Base-by-base conservation (phyloP, 2,329 filamentous ascomycete species). In the Parafenestella ontariensis region DNA sequence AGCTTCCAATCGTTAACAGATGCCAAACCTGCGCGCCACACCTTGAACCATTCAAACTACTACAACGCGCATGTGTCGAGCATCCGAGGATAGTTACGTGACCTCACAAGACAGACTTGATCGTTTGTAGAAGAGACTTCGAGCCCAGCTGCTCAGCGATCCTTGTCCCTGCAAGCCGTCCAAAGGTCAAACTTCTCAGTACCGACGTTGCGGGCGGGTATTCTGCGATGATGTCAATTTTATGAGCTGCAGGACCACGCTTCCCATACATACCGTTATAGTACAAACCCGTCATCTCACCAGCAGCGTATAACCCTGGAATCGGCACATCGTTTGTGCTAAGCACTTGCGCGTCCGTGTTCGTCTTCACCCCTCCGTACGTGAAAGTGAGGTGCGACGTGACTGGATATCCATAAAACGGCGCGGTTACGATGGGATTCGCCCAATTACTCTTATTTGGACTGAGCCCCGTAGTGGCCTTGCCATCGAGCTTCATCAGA, bases 391-490 rank as follows among this genome's bases (percentile, higher is more conserved):
- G 24, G 24, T 57, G 54, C 5, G 54, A 49, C 13, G 49, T 53
- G 4, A 62, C 69, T 17, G 71, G 46, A 33, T 72, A 78, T n/a
- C 73, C 76, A 49, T 75, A 77, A 54, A 74, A 78, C 0, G 76
- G 76, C 1, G 70, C 58, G 37, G 69, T 73, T 17, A 60, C 62
- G 44, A 78, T 77, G 17, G 71, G 73, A 31, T 71, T 71, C n/a
- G 76, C 76, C 76, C 76, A 79, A 31, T 78, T 79, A 1, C 70
- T 74, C 61, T 78, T 77, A 48, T 76, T 72, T 1, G 72, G 71
- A 20, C 58, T 65, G 4, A 78, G 62, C 3, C 75, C 76, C 2
- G 56, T 72, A 0, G 76, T 78, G 0, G 72, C 66, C 54, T 79
- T 79, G 5, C 74, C 74, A 47, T 78, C 75, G 5, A 79, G 67